Base-by-base conservation (phyloP, 2,329 filamentous ascomycete species). In the Microcera coccophila region DNA sequence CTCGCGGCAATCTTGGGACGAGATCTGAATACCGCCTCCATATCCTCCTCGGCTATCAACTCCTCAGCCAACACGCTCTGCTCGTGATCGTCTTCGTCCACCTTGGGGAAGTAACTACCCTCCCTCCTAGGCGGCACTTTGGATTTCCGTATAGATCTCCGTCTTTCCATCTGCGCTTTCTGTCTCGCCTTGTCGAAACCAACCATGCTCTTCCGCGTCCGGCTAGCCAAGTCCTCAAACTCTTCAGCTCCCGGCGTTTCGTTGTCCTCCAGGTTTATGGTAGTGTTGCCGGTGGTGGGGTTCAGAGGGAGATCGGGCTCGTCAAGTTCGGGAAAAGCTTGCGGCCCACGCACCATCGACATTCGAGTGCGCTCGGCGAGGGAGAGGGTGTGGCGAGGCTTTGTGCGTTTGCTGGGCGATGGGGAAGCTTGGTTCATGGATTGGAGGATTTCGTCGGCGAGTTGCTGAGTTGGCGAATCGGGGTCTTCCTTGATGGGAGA, bases 11-110 rank as follows among this genome's bases (percentile, higher is more conserved):
- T 81, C 63, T 82, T 85, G 0, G 90, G 90, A 51, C 90, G 69
- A 50, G 87, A 90, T 66, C 84, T 87, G 62, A 96, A 96, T 1
- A 95, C 84, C 19, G 84, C 85, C 45, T 86, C 84, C 63, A 89
- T 86, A 47, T 94, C 88, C 52, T 88, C 82, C 41, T 83, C 76
- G 14, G 45, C 75, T 43, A 95, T 82, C 31, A 95, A 67, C 50
- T 84, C 78, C 58, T 91, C 84, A 1, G 77, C 73, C 8, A 86
- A 74, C 1, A 81, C 73, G 18, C 64, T 57, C n/a, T 64, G 65
- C 7, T 59, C 64, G 15, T 55, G 65, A 42, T 50, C 52, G 38
- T 71, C 74, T 52, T 80, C 75, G 4, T 73, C 69, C 4, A 78
- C 62, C 19, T 62, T 68, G 0, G 70, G 63, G 42, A 79, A 79